These are phyloP conservation scores for Combretum micranthum DNA, from an alignment of 345 rosid species.

Conservation along the genomic window DNA sequence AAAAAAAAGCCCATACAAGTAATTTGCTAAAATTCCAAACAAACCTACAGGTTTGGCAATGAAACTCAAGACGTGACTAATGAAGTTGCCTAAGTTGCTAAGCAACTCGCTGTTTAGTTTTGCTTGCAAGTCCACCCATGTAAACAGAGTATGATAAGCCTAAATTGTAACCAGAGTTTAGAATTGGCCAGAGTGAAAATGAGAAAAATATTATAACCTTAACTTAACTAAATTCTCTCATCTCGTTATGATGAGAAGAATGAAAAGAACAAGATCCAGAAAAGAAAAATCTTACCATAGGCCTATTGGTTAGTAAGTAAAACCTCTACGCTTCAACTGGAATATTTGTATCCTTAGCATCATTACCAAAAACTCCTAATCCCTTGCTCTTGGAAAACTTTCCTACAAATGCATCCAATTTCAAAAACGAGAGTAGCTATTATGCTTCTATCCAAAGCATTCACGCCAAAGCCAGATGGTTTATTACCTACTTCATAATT, in stretches of 20 bases:
- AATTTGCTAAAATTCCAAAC: slow-evolving; percentile 9
- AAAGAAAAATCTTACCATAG: slow-evolving; percentile 55
- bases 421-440: not conserved
- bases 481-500: slow-evolving; percentile 86
- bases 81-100: slow-evolving; percentile 55
- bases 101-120: slow-evolving; percentile 52
- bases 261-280: no score
- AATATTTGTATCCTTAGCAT: slow-evolving; percentile 81
- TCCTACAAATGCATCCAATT: slow-evolving; percentile 34
- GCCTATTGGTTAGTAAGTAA: slow-evolving; percentile 87
- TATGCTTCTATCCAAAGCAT: not conserved
- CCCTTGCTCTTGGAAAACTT: slow-evolving; percentile 98
- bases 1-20: not conserved
- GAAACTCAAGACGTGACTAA: slow-evolving; percentile 55
- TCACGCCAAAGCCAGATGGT: not conserved
- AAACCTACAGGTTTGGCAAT: slow-evolving; percentile 64
- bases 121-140: slow-evolving; percentile 62
- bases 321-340: slow-evolving; percentile 99
- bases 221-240: no score
- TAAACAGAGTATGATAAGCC: slow-evolving; percentile 55
- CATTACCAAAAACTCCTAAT: slow-evolving; percentile 95
- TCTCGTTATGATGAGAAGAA: no score
- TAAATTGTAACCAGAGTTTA: slow-evolving; percentile 9
- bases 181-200: not conserved
- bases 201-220: no score